Base-by-base conservation (phyloP, 1,284 basidiomycete species). In the Naganishia sp. region DNA sequence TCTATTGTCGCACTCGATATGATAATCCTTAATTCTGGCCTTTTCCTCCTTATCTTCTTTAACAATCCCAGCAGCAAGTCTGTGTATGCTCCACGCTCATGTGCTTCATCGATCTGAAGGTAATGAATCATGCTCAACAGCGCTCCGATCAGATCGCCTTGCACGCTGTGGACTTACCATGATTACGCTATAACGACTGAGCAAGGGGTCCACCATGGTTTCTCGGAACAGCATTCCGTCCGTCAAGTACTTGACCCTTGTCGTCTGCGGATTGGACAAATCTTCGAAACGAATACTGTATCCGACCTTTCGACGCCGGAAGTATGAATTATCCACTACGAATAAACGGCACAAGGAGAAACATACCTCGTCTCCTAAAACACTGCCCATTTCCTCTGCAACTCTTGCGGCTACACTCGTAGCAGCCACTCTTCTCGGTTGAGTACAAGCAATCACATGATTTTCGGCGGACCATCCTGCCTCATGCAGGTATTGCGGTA, bases 231-330 rank as follows among this genome's bases (percentile, higher is more conserved):
- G 85, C 86, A 97, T 94, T 49, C 96, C 95, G 77, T 99, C 96
- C 32, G 96, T 99, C 85, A 98, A 86, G 80, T 98, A 99, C 66
- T 94, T 87, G 75, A 99, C 90, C n/a, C 90, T 84, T 0, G 95
- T 99, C 56, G 85, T 82, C 63, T 88, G 83, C 75, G 88, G 88
- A 76, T 84, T 85, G 73, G 89, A 90, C 51, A 94, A 85, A 74
- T 99, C 94, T 78, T 99, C 96, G 71, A 99, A 99, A 13, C 96
- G 88, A 71, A 99, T 97, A 3, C 92, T 92, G 77, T 99, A 99
- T 7, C 96, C 95, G 68, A 98, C 94, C 90, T 92, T 63, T 23
- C n/a, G 2, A 50, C 17, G 2, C 35, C 7, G 6, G n/a, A 28
- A 13, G n/a, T 2, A 46, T 23, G 28, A 21, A 18, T 18, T 3